These are phyloP conservation scores for Hypoxylon sp. DNA, from an alignment of 2,329 filamentous ascomycete genomes.

Conservation along the genomic window DNA sequence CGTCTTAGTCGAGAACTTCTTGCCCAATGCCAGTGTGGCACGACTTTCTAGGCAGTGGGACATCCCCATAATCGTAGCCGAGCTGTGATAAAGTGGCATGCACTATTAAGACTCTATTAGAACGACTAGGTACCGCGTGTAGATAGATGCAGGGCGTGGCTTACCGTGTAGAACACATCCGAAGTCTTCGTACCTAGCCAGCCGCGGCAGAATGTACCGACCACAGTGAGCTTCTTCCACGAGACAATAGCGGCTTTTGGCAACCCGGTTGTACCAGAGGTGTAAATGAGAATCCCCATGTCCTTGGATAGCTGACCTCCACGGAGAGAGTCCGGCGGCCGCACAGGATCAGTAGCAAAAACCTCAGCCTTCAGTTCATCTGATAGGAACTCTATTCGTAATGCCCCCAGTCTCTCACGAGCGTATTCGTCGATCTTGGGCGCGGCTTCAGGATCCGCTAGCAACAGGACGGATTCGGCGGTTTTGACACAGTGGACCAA, in stretches of 20 bases:
- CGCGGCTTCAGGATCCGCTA: conserved; percentile 75
- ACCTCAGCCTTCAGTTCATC: conserved; percentile 68
- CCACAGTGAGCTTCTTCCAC: conserved; percentile 74
- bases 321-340: conserved; percentile 70
- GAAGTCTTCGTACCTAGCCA: conserved; percentile 70
- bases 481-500: conserved; percentile 80
- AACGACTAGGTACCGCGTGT: background rate
- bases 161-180: conserved; percentile 82
- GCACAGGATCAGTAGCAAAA: conserved; percentile 62
- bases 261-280: conserved; percentile 85
- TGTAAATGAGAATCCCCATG: conserved; percentile 83
- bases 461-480: conserved; percentile 73
- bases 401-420: conserved; percentile 59
- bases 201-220: conserved; percentile 63
- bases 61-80: conserved; percentile 78
- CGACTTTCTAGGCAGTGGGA: conserved; percentile 69
- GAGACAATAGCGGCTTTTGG: conserved; percentile 83
- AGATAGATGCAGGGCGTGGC: conserved; percentile 35
- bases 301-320: conserved; percentile 63
- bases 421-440: conserved; percentile 70
- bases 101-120: conserved; percentile 61
- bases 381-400: conserved; percentile 73
- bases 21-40: conserved; percentile 77
- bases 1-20: conserved; percentile 80
- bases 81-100: conserved; percentile 92